These are phyloP conservation scores for Linum trigynum DNA, from an alignment of 345 rosid genomes.

Conservation along the genomic window DNA sequence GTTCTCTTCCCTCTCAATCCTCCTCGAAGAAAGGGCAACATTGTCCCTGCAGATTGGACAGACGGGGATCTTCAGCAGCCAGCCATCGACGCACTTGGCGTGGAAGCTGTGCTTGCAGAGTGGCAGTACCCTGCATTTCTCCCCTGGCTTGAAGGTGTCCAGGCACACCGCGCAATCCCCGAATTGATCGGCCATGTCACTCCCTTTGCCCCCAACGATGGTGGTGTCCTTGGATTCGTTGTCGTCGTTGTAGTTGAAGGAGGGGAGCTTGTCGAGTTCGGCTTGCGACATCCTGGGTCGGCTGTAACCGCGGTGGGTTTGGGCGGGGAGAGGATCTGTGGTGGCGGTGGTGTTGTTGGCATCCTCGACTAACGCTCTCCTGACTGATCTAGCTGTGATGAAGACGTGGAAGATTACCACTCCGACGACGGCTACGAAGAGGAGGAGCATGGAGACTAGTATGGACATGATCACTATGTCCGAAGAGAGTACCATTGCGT, in stretches of 20 bases:
- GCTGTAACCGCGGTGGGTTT: not conserved
- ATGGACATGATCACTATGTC: slow-evolving; percentile 23
- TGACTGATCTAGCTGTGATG: slow-evolving; percentile 28
- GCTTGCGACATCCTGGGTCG: slow-evolving; percentile 29
- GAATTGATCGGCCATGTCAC: slow-evolving; percentile 11
- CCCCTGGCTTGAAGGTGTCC: slow-evolving; percentile 43
- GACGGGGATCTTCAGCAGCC: slow-evolving; percentile 46
- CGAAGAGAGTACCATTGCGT: slow-evolving; percentile 1
- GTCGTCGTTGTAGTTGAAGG: slow-evolving; percentile 25
- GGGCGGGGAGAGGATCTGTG: not conserved
- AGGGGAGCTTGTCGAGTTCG: slow-evolving; percentile 50
- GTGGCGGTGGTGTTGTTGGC: not conserved
- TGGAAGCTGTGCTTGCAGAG: slow-evolving; percentile 50
- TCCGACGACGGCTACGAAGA: slow-evolving; percentile 31
- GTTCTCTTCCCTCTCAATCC: slow-evolving; percentile 2
- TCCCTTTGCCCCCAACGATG: slow-evolving; percentile 20
- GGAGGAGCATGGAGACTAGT: slow-evolving; percentile 23
- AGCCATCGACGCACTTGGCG: slow-evolving; percentile 39
- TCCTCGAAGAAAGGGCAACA: slow-evolving; percentile 7
- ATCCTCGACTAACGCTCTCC: slow-evolving; percentile 11
- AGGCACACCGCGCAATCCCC: slow-evolving; percentile 50
- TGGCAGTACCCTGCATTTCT: slow-evolving; percentile 48
- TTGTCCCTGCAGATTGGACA: slow-evolving; percentile 46
- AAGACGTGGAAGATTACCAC: slow-evolving; percentile 36
- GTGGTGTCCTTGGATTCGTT: not conserved